A percentile compares a stretch with the other conserved stretches of the same genome.
Evolutionary conservation across 495 filamentous ascomycete species (phyloP).

Genomic region (Jackrogersella multiformis): DNA sequence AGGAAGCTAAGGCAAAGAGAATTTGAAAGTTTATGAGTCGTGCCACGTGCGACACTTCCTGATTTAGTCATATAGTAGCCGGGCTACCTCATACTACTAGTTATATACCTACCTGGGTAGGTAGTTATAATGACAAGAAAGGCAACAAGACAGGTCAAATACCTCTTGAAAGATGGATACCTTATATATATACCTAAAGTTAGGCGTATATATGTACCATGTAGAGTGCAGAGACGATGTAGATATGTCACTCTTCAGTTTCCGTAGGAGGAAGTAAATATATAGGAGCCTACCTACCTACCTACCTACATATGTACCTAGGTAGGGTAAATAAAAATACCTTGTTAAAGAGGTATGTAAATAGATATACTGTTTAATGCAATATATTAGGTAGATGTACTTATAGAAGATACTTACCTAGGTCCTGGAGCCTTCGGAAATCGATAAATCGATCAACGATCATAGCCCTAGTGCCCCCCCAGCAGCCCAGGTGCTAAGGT

Average conservation of each 20-base stretch:
- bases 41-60: slow-evolving; percentile 37
- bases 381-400: background rate
- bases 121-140: background rate
- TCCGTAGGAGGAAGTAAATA: background rate
- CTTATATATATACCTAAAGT: too few relatives aligned
- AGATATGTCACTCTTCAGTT: too few relatives aligned
- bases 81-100: background rate
- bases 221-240: too few relatives aligned
- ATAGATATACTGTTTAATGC: too few relatives aligned
- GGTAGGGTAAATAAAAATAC: background rate
- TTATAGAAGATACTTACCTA: background rate
- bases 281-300: background rate
- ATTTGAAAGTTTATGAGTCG: slow-evolving; percentile 12
- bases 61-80: slow-evolving; percentile 13
- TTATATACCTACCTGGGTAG: background rate
- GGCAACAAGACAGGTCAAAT: background rate
- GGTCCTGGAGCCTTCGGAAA: too few relatives aligned
- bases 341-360: too few relatives aligned
- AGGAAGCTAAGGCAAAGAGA: background rate
- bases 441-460: too few relatives aligned
- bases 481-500: too few relatives aligned
- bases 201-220: too few relatives aligned
- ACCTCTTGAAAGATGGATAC: too few relatives aligned
- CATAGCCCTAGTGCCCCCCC: too few relatives aligned
- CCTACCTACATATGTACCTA: background rate